Base-by-base conservation (phyloP, 2,329 filamentous ascomycete species). In the Penicillium griseofulvum region DNA sequence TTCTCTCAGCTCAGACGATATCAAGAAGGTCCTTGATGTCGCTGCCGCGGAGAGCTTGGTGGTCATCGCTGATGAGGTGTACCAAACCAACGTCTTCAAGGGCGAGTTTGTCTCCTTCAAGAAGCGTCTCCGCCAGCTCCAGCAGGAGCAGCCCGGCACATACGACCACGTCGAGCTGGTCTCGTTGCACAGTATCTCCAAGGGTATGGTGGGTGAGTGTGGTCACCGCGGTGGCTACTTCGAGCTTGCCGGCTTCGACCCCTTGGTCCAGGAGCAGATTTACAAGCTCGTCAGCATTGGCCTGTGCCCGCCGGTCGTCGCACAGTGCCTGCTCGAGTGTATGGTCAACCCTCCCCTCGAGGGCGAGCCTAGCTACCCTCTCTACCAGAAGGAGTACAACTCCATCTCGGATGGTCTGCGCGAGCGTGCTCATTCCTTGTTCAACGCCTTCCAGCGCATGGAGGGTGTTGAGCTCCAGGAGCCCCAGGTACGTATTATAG, bases 261-360 rank as follows among this genome's bases (percentile, higher is more conserved):
- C 84, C 11, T 82, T 89, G 68, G 94, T 99, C 62, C 87, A 90
- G 70, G 90, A 88, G 62, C 88, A 97, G 80, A 92, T 99, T 75
- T 97, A 97, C 86, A 99, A 99, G 80, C 96, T 96, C 74, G 89
- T 97, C 70, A 94, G 89, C 73, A 97, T 99, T 79, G 93, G 90
- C 79, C 87, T 99, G 64, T 99, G 94, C 78, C 88, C 94, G 48
- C 93, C 94, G 26, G 94, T 99, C 66, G 84, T 96, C 64, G 93
- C 92, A 57, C 94, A 99, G 81, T 97, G 94, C 78, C 82, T 97
- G 45, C 90, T 99, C 58, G 94, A 97, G 80, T 80, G 96, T 73
- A 97, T 97, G 93, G 91, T 97, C 69, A 97, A 97, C 81, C 94
- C 94, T 51, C 94, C 94, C 37, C 83, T 83, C 69, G 76, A 86